phyloP scores from a whole-genome alignment of 208 protist genomes.

The Naegleria fowleri region DNA sequence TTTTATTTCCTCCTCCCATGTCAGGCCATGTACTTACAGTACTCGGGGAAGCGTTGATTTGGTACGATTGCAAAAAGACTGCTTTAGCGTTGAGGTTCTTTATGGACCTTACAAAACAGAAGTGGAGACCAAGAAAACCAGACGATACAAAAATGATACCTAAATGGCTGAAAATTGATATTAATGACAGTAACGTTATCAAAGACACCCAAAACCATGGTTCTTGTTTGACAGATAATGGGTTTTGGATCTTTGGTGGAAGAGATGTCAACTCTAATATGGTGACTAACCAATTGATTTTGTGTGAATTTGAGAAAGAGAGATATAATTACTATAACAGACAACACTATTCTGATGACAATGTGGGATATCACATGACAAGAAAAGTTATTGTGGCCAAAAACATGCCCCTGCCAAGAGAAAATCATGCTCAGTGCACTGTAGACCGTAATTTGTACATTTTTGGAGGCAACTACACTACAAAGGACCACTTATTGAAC shows the following conservation, averaged over 20 bases:
- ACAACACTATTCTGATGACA: too few relatives aligned
- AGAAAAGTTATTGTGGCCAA: background rate
- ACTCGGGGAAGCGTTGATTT: background rate
- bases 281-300: background rate
- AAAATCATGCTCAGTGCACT: background rate
- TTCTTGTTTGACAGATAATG: background rate
- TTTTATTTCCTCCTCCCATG: background rate
- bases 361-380: background rate
- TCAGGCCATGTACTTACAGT: background rate
- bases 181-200: background rate
- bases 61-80: background rate
- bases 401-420: background rate
- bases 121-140: background rate
- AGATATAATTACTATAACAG: background rate
- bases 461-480: background rate
- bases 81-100: background rate
- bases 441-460: background rate
- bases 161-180: background rate
- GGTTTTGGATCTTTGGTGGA: background rate
- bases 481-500: background rate
- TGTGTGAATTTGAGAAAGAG: background rate
- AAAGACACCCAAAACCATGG: background rate
- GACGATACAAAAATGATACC: background rate
- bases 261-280: background rate
- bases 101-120: background rate